These are phyloP conservation scores for Rhododendron molle DNA, from an alignment of 148 eudicot species.

Conservation along the genomic window DNA sequence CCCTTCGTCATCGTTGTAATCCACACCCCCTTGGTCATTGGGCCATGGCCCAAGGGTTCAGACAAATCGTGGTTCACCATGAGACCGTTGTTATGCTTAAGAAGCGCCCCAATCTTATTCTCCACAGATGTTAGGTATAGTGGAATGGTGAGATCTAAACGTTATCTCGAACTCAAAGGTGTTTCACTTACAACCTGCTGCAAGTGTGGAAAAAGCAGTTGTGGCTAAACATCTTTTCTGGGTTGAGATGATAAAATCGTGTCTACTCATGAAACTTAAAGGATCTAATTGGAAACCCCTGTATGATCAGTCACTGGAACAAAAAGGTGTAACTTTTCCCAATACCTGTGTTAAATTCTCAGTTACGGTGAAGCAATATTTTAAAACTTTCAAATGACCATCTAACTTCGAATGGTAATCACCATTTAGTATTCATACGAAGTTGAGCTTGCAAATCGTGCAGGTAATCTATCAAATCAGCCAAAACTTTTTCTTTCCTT, in stretches of 20 bases:
- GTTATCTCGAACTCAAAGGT: neutral
- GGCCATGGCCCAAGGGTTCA: neutral
- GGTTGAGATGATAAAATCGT: neutral
- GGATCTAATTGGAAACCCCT: neutral
- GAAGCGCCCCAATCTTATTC: neutral
- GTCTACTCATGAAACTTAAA: neutral
- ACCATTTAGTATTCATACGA: neutral
- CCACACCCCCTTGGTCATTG: neutral
- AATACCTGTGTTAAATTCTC: neutral
- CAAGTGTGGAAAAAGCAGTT: neutral
- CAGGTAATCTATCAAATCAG: neutral
- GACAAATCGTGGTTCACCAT: neutral
- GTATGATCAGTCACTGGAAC: neutral
- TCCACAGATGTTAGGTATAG: neutral
- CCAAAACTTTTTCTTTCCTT: neutral
- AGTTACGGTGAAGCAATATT: neutral
- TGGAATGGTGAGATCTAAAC: neutral
- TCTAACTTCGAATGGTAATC: neutral
- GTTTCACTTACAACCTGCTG: conserved; percentile 3
- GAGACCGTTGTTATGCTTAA: neutral
- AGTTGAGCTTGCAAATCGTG: neutral
- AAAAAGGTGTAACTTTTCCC: neutral
- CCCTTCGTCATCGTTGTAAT: neutral
- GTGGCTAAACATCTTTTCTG: neutral
- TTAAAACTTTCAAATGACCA: neutral